phyloP scores from a whole-genome alignment of 208 protist species.

The Wallacemonas sp. region DNA sequence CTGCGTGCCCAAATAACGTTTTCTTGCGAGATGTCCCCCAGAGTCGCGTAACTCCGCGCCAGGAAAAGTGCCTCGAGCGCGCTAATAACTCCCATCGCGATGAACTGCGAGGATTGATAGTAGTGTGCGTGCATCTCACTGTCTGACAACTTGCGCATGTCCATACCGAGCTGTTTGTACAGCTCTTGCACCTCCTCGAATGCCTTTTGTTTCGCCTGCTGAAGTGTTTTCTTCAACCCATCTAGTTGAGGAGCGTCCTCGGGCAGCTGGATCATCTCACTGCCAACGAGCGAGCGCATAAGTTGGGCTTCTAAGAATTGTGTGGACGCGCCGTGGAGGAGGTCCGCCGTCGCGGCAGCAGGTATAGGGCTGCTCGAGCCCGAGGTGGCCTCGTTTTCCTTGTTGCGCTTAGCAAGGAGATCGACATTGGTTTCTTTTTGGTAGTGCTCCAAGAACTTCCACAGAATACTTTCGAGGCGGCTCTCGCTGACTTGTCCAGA shows the following conservation, averaged over 20 bases:
- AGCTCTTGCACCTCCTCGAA: slow-evolving; percentile 70
- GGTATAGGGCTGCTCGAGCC: slow-evolving; percentile 41
- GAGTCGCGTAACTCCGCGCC: slow-evolving; percentile 63
- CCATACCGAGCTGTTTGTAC: slow-evolving; percentile 67
- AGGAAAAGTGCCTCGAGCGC: slow-evolving; percentile 78
- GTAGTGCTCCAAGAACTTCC: slow-evolving; percentile 86
- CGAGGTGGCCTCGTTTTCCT: slow-evolving; percentile 1
- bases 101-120: slow-evolving; percentile 69
- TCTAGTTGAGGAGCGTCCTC: slow-evolving; percentile 77
- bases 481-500: slow-evolving; percentile 50
- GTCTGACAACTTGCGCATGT: slow-evolving; percentile 64
- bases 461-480: slow-evolving; percentile 69
- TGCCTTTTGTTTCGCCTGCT: slow-evolving; percentile 83
- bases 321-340: slow-evolving; percentile 71
- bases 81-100: slow-evolving; percentile 48
- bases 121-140: slow-evolving; percentile 64
- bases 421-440: slow-evolving; percentile 86
- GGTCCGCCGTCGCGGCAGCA: slow-evolving; percentile 62
- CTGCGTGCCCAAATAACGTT: slow-evolving; percentile 66
- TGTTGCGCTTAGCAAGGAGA: slow-evolving; percentile 44
- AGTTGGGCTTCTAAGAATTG: slow-evolving; percentile 76
- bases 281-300: slow-evolving; percentile 60
- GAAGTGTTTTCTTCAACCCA: slow-evolving; percentile 71
- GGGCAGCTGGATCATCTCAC: slow-evolving; percentile 76
- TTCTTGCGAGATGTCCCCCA: slow-evolving; percentile 66